phyloP scores from a whole-genome alignment of 1,284 basidiomycete species.

The Melanopsichium pennsylvanicum region DNA sequence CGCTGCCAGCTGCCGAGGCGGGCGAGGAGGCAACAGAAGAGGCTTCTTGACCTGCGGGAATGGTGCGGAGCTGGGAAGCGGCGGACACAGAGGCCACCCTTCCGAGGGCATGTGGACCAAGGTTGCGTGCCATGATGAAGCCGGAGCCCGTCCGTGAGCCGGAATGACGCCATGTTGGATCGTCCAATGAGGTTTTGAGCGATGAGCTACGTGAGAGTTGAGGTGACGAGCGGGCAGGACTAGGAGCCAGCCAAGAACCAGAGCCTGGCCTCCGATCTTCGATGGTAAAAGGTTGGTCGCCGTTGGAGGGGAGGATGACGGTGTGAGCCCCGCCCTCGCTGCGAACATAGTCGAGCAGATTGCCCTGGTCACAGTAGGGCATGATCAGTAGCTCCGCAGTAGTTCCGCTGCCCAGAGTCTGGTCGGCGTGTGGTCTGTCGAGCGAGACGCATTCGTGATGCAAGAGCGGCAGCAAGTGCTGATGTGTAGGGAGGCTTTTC shows the following conservation, averaged over 20 bases:
- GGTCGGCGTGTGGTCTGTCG: not conserved
- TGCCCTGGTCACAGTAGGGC: constrained; percentile 55
- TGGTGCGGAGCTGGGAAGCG: constrained; percentile 38
- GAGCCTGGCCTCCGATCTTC: constrained; percentile 26
- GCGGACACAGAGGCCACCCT: constrained; percentile 33
- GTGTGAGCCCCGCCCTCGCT: constrained; percentile 34
- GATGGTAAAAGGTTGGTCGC: constrained; percentile 9
- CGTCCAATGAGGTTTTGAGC: constrained; percentile 23
- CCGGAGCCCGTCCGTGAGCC: constrained; percentile 38
- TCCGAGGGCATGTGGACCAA: constrained; percentile 10
- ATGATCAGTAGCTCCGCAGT: constrained; percentile 51
- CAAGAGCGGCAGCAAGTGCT: constrained; percentile 53
- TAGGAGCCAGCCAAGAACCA: constrained; percentile 27
- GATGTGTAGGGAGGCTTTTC: constrained; percentile 47
- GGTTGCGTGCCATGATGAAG: constrained; percentile 18
- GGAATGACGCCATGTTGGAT: constrained; percentile 14
- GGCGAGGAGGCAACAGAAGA: constrained; percentile 35
- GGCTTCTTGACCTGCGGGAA: constrained; percentile 35
- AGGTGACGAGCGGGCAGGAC: constrained; percentile 12
- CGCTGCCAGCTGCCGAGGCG: constrained; percentile 30
- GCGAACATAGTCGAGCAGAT: constrained; percentile 54
- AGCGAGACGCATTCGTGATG: constrained; percentile 45
- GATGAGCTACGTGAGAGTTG: constrained; percentile 39
- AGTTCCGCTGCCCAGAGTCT: not conserved
- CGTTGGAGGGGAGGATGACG: constrained; percentile 7